phyloP scores from a whole-genome alignment of 129 eudicot species.

The Pseudognaphalium luteoalbum region DNA sequence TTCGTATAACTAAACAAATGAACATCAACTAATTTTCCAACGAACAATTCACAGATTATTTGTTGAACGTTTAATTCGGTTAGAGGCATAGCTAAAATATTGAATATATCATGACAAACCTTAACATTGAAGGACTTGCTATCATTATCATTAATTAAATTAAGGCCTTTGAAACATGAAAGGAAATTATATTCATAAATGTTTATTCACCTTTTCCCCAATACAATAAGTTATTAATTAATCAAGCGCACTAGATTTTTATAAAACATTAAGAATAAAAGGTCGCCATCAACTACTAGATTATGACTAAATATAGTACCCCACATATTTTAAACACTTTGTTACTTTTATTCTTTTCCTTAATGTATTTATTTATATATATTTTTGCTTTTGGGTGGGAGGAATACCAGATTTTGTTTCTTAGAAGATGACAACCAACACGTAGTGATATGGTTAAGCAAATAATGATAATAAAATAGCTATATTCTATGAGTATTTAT shows the following conservation, averaged over 20 bases:
- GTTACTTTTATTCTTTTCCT: neutral
- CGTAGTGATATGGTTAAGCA: constrained; percentile 17
- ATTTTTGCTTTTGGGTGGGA: neutral
- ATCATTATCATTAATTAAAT: neutral
- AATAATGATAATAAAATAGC: neutral
- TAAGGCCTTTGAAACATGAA: neutral
- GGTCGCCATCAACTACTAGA: constrained; percentile 20
- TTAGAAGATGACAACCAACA: constrained; percentile 20
- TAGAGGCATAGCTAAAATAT: too few species aligned
- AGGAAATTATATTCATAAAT: neutral
- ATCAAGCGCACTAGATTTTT: constrained; percentile 22
- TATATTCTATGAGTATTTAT: neutral
- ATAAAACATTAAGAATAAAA: constrained; percentile 3
- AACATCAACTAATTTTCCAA: too few species aligned
- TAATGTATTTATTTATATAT: neutral
- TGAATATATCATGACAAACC: neutral
- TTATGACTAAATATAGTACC: neutral
- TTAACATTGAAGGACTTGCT: constrained; percentile 1
- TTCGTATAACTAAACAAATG: too few species aligned
- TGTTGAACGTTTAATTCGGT: too few species aligned
- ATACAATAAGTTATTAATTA: constrained; percentile 1
- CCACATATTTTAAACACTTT: neutral
- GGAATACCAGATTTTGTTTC: constrained; percentile 24
- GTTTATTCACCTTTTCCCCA: neutral
- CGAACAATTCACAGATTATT: too few species aligned